These are phyloP conservation scores for Sistotremastrum suecicum DNA, from an alignment of 768 basidiomycete species.

Conservation along the genomic window DNA sequence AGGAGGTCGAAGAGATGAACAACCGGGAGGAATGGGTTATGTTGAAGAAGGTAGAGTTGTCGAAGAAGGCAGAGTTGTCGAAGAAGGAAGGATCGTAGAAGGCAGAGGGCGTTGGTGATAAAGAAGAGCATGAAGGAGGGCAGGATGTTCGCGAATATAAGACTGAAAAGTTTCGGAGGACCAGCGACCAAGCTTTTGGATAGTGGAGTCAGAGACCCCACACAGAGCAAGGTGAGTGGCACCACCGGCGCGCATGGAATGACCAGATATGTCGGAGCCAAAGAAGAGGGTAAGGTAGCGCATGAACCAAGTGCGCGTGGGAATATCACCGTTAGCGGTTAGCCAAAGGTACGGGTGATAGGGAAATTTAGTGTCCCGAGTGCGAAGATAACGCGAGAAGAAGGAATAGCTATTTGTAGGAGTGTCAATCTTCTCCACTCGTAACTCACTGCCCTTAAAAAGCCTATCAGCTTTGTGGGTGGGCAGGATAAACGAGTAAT, in stretches of 20 bases:
- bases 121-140: neutral
- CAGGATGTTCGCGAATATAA: conserved; percentile 18
- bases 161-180: conserved; percentile 13
- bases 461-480: conserved; percentile 24
- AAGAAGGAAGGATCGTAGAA: neutral
- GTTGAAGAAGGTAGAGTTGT: neutral
- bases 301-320: neutral
- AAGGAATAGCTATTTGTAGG: too few relatives aligned
- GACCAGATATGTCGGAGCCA: neutral
- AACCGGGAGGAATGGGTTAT: neutral
- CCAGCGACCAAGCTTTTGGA: neutral
- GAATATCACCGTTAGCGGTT: conserved; percentile 1
- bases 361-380: conserved; percentile 2
- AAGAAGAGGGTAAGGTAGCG: neutral
- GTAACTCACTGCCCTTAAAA: conserved; percentile 11
- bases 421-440: conserved; percentile 1
- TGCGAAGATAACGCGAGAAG: neutral
- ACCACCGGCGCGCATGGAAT: conserved; percentile 1
- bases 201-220: conserved; percentile 1
- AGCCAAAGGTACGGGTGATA: conserved; percentile 1
- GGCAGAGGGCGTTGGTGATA: neutral
- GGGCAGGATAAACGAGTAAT: conserved; percentile 16
- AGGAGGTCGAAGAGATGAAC: neutral
- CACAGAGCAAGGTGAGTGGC: neutral
- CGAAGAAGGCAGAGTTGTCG: neutral